A percentile compares a stretch with the other conserved stretches of the same genome.
Conservation (phyloP, 192 early-diverging fungal species). For the Entomortierella beljakovae region DNA sequence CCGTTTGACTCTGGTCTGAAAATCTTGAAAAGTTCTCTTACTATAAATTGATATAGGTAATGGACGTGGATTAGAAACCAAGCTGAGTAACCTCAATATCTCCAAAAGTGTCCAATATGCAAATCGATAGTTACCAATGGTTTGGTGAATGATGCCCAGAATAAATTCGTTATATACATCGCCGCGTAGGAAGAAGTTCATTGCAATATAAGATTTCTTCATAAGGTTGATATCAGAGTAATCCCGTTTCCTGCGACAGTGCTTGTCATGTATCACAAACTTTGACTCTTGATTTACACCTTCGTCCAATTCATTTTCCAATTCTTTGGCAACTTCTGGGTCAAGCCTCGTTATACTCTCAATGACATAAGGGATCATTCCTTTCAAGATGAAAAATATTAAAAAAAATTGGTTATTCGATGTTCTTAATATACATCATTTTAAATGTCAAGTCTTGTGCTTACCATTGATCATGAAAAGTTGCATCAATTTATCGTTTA, state of each 20-base stretch:
- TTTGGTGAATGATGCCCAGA: slow-evolving; percentile 38
- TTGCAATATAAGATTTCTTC: slow-evolving; percentile 51
- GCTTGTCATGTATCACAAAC: slow-evolving; percentile 31
- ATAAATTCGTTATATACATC: slow-evolving; percentile 55
- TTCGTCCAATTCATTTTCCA: slow-evolving; percentile 11
- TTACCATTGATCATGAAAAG: slow-evolving; percentile 51
- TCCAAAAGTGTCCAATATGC: not conserved
- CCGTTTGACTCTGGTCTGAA: slow-evolving; percentile 53
- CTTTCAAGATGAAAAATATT: not conserved
- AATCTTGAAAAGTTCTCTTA: slow-evolving; percentile 48
- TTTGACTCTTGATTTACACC: slow-evolving; percentile 37
- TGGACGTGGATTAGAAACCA: not conserved
- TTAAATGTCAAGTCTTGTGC: not conserved
- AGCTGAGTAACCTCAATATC: not conserved
- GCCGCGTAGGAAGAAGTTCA: slow-evolving; percentile 44
- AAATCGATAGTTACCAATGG: slow-evolving; percentile 16
- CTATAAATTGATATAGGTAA: slow-evolving; percentile 7
- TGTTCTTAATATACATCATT: too few species aligned
- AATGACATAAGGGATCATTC: slow-evolving; percentile 35
- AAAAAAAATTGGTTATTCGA: not conserved
- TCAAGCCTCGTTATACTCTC: slow-evolving; percentile 47
- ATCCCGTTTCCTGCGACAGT: slow-evolving; percentile 33
- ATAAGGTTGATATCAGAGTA: slow-evolving; percentile 42
- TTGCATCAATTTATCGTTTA: slow-evolving; percentile 47
- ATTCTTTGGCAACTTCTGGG: slow-evolving; percentile 31